Conservation (phyloP, 208 protist genomes). For the Wallacemonas rigidus region DNA sequence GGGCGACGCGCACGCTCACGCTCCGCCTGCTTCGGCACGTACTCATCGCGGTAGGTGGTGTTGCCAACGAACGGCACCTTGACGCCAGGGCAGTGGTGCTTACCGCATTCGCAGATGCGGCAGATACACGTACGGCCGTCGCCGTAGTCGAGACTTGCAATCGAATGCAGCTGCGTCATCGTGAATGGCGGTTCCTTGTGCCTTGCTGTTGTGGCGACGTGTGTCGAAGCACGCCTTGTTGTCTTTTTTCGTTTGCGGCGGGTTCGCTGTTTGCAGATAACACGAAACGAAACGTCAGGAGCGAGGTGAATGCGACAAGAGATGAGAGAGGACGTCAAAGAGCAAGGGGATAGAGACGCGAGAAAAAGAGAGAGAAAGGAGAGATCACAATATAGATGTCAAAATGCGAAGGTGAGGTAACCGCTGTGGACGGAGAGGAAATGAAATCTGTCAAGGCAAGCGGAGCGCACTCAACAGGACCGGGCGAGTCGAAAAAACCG, state of each 20-base stretch:
- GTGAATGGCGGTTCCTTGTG: neutral
- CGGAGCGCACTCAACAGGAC: too few species aligned
- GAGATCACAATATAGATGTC: neutral
- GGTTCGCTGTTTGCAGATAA: too few species aligned
- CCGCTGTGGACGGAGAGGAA: neutral
- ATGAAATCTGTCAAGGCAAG: neutral
- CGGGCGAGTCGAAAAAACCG: too few species aligned
- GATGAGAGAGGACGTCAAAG: constrained; percentile 1
- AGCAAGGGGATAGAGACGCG: neutral
- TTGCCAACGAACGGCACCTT: constrained; percentile 82
- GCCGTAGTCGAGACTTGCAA: constrained; percentile 88
- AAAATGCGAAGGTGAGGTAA: neutral
- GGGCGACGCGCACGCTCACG: constrained; percentile 43
- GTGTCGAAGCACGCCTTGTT: neutral
- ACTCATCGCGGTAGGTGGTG: constrained; percentile 88
- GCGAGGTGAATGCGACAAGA: neutral
- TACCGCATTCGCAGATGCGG: constrained; percentile 87
- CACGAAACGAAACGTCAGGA: too few species aligned
- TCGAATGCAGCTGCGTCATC: constrained; percentile 88
- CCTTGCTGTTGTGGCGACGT: too few species aligned
- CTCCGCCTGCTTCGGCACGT: constrained; percentile 77
- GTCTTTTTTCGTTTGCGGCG: neutral
- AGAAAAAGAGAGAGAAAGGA: constrained; percentile 5
- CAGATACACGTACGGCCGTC: constrained; percentile 89
- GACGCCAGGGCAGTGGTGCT: constrained; percentile 80